Base-by-base conservation (phyloP, 371 early-diverging fungal species). In the Ordospora pajunii region DNA sequence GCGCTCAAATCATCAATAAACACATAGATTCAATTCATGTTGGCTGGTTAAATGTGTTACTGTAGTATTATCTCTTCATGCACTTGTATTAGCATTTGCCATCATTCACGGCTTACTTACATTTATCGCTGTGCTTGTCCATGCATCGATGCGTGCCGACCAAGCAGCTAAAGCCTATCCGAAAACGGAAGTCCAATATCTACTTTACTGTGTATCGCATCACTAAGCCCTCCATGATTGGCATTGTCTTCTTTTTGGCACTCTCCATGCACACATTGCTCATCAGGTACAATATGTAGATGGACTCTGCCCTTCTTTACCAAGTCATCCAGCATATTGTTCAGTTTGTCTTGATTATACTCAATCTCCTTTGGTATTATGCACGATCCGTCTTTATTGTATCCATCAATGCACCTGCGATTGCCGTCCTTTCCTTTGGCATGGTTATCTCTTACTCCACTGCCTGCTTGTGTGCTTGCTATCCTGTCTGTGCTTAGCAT, bases 151-250 rank as follows among this genome's bases (percentile, higher is more conserved):
- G 32, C 5, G 32, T 32, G 32, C 1, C 5, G 5, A 1, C 5
- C 32, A 5, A 32, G 32, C 32, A 32, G 32, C 22, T 19, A 49
- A 42, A 46, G 66, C n/a, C 14, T 44, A 46, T 66, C 32, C 3
- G 66, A 66, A 44, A 66, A 66, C 19, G 49, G 49, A 46, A 49
- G 37, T 66, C 66, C 49, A 12, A 66, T 58, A 17, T 58, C 58
- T 8, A 58, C 25, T 25, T 40, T 58, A 25, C 40, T 58, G 50
- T 6, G 19, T 19, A 50, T 50, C 19, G 6, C 22, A 2, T 19
- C 5, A 2, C 50, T 6, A 22, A 19, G 17, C 50, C 19, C 22
- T 17, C 50, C 50, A 50, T 50, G 17, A 5, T 1, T 6, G 6
- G 1, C 6, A 0, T 17, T 42, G 4, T 17, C 32, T 66, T 46